These are phyloP conservation scores for Camelina hispida DNA, from an alignment of 345 rosid species.

Conservation along the genomic window DNA sequence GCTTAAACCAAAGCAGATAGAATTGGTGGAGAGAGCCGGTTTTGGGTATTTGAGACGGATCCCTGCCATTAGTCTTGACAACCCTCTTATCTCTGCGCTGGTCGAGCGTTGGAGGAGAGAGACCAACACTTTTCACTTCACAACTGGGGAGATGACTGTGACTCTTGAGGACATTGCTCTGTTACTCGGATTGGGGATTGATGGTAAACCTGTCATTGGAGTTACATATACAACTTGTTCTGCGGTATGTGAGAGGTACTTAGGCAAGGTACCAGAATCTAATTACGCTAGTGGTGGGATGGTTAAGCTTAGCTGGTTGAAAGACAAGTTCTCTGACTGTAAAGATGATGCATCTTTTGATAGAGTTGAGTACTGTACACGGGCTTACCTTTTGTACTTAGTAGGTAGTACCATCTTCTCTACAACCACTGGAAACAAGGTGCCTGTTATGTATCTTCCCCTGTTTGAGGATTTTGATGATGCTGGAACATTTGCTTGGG, in stretches of 20 bases:
- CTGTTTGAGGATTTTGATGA: slow-evolving; percentile 80
- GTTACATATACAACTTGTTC: slow-evolving; percentile 81
- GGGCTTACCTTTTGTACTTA: slow-evolving; percentile 91
- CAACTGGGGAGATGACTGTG: slow-evolving; percentile 90
- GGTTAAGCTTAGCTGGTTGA: slow-evolving; percentile 98
- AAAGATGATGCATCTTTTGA: slow-evolving; percentile 64
- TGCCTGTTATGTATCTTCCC: slow-evolving; percentile 97
- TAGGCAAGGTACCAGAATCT: slow-evolving; percentile 72
- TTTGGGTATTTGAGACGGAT: slow-evolving; percentile 83
- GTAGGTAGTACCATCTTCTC: slow-evolving; percentile 96
- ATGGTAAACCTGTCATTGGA: slow-evolving; percentile 93
- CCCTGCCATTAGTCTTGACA: slow-evolving; percentile 93
- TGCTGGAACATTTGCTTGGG: slow-evolving; percentile 90
- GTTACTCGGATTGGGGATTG: slow-evolving; percentile 81
- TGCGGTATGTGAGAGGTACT: slow-evolving; percentile 65
- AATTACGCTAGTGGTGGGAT: slow-evolving; percentile 95
- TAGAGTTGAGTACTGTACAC: slow-evolving; percentile 67
- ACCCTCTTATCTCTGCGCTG: slow-evolving; percentile 88
- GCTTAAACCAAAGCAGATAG: slow-evolving; percentile 69
- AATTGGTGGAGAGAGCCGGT: slow-evolving; percentile 88
- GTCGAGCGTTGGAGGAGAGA: slow-evolving; percentile 98
- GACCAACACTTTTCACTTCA: slow-evolving; percentile 91
- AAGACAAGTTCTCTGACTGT: slow-evolving; percentile 80
- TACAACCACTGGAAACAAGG: slow-evolving; percentile 95
- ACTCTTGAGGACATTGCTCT: slow-evolving; percentile 82